Conservation (phyloP, 2,329 filamentous ascomycete species). For the Pseudopyricularia cyperi region DNA sequence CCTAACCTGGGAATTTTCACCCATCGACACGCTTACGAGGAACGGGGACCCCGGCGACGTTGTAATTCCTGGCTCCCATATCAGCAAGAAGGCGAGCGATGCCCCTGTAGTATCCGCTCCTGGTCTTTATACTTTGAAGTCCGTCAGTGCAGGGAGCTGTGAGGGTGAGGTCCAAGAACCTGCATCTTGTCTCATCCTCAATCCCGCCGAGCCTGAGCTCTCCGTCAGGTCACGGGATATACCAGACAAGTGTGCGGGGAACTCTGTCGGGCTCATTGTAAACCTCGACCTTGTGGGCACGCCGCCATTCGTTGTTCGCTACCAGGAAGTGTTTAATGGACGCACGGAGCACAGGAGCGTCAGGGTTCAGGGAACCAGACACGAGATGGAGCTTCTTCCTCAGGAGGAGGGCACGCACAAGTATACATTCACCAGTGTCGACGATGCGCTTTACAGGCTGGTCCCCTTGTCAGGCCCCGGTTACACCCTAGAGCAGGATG, state of each 20-base stretch:
- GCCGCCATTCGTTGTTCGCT: conserved; percentile 76
- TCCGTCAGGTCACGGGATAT: conserved; percentile 66
- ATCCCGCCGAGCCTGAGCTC: conserved; percentile 76
- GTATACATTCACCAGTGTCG: conserved; percentile 72
- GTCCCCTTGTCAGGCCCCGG: conserved; percentile 47
- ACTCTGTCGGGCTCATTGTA: conserved; percentile 79
- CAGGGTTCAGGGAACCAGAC: conserved; percentile 56
- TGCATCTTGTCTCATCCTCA: conserved; percentile 82
- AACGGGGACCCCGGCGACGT: conserved; percentile 56
- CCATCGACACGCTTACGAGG: conserved; percentile 54
- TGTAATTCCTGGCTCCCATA: conserved; percentile 42
- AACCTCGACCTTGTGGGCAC: conserved; percentile 85
- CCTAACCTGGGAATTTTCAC: conserved; percentile 71
- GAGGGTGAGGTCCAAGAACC: conserved; percentile 84
- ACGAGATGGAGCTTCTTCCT: conserved; percentile 76
- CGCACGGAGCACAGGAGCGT: conserved; percentile 41
- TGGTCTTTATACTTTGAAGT: conserved; percentile 75
- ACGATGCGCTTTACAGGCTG: conserved; percentile 67
- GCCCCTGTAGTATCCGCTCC: conserved; percentile 58
- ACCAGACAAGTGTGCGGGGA: conserved; percentile 88
- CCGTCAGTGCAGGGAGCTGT: conserved; percentile 70
- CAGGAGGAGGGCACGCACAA: conserved; percentile 70
- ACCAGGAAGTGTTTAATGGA: conserved; percentile 55
- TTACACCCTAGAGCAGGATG: conserved; percentile 67
- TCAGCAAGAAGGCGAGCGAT: conserved; percentile 48